Base-by-base conservation (phyloP, 352 stramenopile genomes). In the Thalassiosira hispida region DNA sequence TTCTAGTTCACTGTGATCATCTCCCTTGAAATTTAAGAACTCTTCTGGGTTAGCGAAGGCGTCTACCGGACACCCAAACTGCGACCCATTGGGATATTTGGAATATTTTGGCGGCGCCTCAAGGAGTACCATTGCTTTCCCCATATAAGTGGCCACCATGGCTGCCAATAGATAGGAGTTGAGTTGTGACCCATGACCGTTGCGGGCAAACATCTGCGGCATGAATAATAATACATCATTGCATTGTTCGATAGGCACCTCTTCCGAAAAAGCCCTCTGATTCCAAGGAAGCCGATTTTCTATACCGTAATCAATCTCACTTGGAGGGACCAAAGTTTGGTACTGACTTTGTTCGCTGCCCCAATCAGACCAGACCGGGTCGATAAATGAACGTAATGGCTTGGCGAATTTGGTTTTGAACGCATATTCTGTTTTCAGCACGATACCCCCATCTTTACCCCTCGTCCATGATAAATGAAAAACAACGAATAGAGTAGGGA, bases 21-120 rank as follows among this genome's bases (percentile, higher is more conserved):
- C 49, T 23, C 55, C 55, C 23, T 64, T 23, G 25, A 64, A 64
- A 27, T 64, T 64, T 42, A 64, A 46, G 55, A 49, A 64, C 29
- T 66, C 33, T 35, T 66, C 38, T 2, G 18, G 8, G 29, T 66
- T 49, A 11, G 22, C 14, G 20, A 55, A 55, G 1, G 35, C 35
- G 57, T 66, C 57, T 23, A 53, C 40, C 9, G 74, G 74, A 47
- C 74, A 82, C 18, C 74, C 74, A 55, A 82, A 82, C 66, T 77
- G 65, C 35, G 64, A 77, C 2, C 52, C 56, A 22, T 35, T 60
- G 16, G 44, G 31, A 52, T 68, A 82, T 60, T 72, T 73, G 5
- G 33, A 40, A 12, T 59, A 44, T 23, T 61, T 53, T 20, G 62
- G 44, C 9, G 64, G 57, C 16, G 74, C 29, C 16, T 82, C 74